These are phyloP conservation scores for Botrytis medusae DNA, from an alignment of 2,329 filamentous ascomycete species.

Conservation along the genomic window DNA sequence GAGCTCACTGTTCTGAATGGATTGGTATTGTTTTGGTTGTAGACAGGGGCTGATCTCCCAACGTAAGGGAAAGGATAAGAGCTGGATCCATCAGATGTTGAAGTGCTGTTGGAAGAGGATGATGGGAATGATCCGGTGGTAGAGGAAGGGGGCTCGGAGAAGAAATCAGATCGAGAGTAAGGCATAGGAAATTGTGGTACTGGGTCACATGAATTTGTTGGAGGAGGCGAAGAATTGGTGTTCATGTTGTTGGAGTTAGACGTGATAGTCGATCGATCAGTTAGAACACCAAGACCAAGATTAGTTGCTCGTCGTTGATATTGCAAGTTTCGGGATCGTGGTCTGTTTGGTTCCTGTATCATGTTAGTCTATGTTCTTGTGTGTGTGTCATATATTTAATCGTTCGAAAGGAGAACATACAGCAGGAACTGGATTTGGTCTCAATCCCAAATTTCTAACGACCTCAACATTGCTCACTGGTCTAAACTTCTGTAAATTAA, in stretches of 20 bases:
- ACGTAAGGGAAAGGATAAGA: not conserved
- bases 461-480: conserved; percentile 40
- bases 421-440: conserved; percentile 27
- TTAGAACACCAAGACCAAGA: conserved; percentile 26
- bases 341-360: not conserved
- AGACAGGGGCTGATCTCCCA: not conserved
- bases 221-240: not conserved
- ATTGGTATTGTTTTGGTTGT: not conserved
- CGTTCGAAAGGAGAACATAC: conserved; percentile 21
- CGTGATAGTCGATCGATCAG: not conserved
- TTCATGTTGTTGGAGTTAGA: not conserved
- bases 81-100: not conserved
- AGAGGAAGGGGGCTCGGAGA: conserved; percentile 1
- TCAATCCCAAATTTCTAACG: conserved; percentile 36
- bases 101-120: conserved; percentile 1
- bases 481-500: conserved; percentile 46
- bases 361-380: not conserved
- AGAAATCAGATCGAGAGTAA: not conserved
- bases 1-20: not conserved
- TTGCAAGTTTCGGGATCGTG: conserved; percentile 7
- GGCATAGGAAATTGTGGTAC: not conserved
- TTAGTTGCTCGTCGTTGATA: conserved; percentile 5
- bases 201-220: not conserved
- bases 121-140: conserved; percentile 7
- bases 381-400: not conserved